phyloP scores from a whole-genome alignment of 352 stramenopile genomes.

The Globisporangium uncinulatum region DNA sequence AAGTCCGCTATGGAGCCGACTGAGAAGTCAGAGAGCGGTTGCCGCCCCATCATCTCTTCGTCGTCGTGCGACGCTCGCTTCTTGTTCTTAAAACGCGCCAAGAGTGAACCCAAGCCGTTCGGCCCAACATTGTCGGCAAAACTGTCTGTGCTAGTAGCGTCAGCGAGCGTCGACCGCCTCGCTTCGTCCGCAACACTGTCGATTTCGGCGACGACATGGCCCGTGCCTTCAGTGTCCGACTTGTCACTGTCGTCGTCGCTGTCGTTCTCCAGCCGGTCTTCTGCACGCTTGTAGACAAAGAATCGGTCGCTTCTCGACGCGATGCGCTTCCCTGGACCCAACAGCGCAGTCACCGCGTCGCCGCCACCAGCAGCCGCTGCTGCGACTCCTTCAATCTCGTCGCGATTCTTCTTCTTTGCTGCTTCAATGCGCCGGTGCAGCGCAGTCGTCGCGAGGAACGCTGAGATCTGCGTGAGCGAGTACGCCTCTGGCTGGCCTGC shows the following conservation, averaged over 20 bases:
- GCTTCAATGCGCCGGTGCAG: conserved; percentile 85
- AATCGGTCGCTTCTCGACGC: conserved; percentile 72
- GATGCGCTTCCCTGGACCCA: conserved; percentile 60
- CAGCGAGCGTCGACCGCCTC: not conserved
- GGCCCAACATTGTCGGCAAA: conserved; percentile 7
- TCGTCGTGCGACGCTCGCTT: conserved; percentile 14
- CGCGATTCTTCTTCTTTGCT: conserved; percentile 50
- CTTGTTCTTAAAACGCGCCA: conserved; percentile 2
- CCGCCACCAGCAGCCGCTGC: conserved; percentile 2
- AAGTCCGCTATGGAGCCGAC: conserved; percentile 23
- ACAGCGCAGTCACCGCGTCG: not conserved
- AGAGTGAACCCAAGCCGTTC: conserved; percentile 2
- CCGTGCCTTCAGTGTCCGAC: not conserved
- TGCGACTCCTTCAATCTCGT: conserved; percentile 31
- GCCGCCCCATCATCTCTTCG: conserved; percentile 13
- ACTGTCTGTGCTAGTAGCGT: not conserved
- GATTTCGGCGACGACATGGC: not conserved
- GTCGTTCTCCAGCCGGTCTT: conserved; percentile 1
- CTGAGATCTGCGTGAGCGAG: conserved; percentile 92
- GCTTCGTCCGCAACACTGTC: not conserved
- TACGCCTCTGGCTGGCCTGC: conserved; percentile 93
- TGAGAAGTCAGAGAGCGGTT: conserved; percentile 27
- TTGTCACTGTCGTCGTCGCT: conserved; percentile 14
- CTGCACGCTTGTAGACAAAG: conserved; percentile 62
- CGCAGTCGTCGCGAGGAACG: conserved; percentile 91